Evolutionary conservation across 2,329 filamentous ascomycete genomes (phyloP), one percentile per base, ranked within the genome.

Genomic region (Neoascochyta sp.): DNA sequence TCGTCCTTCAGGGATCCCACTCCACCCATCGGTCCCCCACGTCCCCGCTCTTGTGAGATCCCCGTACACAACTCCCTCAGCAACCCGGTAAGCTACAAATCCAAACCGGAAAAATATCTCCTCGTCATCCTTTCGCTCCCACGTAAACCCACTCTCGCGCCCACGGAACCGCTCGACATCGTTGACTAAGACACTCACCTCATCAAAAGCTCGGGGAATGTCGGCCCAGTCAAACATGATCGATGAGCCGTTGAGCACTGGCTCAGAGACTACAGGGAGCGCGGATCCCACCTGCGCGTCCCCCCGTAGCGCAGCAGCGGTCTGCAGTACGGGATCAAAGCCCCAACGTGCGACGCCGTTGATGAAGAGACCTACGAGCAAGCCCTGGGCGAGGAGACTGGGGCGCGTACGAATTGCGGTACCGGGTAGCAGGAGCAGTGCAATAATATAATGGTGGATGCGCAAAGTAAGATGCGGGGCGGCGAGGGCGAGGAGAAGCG

Each of bases 331-430:
- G 0, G 85, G 74, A 38, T 87, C 89, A 57, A 94, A 96, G 0
- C 88, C 88, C 92, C 92, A 96, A 21, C 90, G 76, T 4, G 89
- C 89, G 36, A 93, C 79, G 29, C 92, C 90, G 56, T 95, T 95
- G 65, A 95, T 80, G 62, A 95, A 96, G 0, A 96, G 74, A 0
- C 92, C 92, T 5, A 96, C 69, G 0, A 98, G 71, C 2, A 98
- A 66, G 4, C 92, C 92, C 60, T 96, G 90, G 51, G 88, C 95
- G 2, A 95, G 60, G n/a, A 96, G 70, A 2, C 82, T 83, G 0
- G 86, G 83, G 0, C 92, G 78, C 2, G 86, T 96, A 48, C 95
- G 89, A 57, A 96, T 76, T 36, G 80, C 80, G 0, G 92, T 96
- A 0, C 89, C 92, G 0, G 90, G 89, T 3, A 96, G 74, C 1